Evolutionary conservation across 768 basidiomycete genomes (phyloP), one percentile per base, ranked within the genome.

Genomic region (Collybiopsis luxurians): DNA sequence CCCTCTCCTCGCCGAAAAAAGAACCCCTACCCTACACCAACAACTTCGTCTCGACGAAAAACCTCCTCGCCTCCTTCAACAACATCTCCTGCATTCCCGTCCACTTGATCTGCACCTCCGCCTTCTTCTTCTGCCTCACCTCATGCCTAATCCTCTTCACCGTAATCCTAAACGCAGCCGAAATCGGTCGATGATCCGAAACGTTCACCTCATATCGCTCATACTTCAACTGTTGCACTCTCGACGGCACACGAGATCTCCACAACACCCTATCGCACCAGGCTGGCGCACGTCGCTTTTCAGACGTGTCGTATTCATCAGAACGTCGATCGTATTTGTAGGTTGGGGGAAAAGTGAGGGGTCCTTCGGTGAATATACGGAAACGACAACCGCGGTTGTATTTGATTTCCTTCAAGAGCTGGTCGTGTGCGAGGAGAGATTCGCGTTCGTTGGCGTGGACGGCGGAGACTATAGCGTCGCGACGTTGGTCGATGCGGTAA

Each of bases 261-360:
- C 87, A 96, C 40, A 98, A 73, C 21, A 99, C 83, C 4, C 96
- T 87, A 68, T 99, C 96, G 67, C 96, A 99, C 95, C 95, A 99
- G 2, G 96, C 95, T 3, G 96, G 96, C 7, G 86, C 78, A 0
- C 96, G 87, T 12, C 81, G 79, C 70, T 98, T 98, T 69, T 93
- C 92, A 0, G 90, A 92, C 2, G 87, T 78, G 67, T 99, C 96
- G 64, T 92, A 99, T 60, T 85, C 81, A 67, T 81, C 70, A 23
- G 92, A 84, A 5, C 81, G 74, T 1, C 83, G 84, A 68, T 96
- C 93, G 72, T 97, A 98, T 71, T 97, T 97, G 82, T 98, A 98
- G 36, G 95, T 97, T 17, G 95, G 95, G 2, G 79, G 71, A 63
- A 99, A 99, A 0, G 77, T 82, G 60, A 98, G 83, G 0, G 85